Conservation (phyloP, 345 rosid genomes). For the Bruguiera gymnorhiza region DNA sequence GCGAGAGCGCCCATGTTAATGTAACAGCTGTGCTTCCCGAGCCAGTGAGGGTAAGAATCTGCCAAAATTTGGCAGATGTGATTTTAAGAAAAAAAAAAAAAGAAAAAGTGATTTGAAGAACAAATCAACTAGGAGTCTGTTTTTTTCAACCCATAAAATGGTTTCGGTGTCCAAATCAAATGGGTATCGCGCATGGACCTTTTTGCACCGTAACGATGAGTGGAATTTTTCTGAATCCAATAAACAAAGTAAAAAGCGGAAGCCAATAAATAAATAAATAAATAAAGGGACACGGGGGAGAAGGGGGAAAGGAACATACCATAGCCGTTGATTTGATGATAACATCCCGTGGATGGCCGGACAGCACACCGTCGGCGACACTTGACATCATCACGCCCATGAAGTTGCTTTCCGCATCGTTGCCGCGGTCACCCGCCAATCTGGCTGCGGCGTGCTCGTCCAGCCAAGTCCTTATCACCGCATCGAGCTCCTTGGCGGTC, state of each 20-base stretch:
- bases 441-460: constrained; percentile 42
- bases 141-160: no score
- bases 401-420: constrained; percentile 33
- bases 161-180: no score
- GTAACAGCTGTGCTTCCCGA: constrained; percentile 50
- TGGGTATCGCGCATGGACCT: no score
- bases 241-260: no score
- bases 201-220: no score
- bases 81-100: background rate
- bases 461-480: constrained; percentile 44
- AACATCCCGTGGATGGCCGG: constrained; percentile 43
- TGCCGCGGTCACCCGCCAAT: constrained; percentile 7
- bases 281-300: background rate
- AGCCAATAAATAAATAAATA: background rate
- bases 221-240: no score
- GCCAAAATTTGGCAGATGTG: background rate
- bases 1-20: constrained; percentile 45
- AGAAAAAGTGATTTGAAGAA: no score
- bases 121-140: no score
- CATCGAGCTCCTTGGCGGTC: constrained; percentile 44
- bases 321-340: constrained; percentile 56
- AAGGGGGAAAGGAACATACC: constrained; percentile 28
- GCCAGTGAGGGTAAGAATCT: constrained; percentile 39
- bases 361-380: constrained; percentile 34
- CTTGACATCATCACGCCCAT: constrained; percentile 52